These are phyloP conservation scores for Schizonepeta tenuifolia DNA, from an alignment of 257 asterid genomes.

Conservation along the genomic window DNA sequence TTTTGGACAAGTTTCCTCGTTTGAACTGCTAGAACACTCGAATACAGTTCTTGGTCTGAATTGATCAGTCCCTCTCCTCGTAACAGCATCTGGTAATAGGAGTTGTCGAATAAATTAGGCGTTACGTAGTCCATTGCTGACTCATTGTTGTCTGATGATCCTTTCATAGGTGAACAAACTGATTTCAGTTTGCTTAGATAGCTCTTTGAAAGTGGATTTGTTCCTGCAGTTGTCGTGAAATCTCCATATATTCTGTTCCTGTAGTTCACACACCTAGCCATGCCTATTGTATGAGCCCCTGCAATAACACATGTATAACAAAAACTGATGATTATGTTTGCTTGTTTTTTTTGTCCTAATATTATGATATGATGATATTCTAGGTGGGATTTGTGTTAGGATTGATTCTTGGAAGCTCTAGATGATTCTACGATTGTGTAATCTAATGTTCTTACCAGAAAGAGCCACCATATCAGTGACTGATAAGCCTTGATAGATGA, in stretches of 20 bases:
- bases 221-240: slow-evolving; percentile 46
- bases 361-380: no score
- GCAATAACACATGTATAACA: slow-evolving; percentile 1
- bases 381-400: neutral
- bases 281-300: slow-evolving; percentile 97
- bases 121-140: slow-evolving; percentile 75
- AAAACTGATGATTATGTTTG: neutral
- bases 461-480: slow-evolving; percentile 92
- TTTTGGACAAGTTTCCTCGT: slow-evolving; percentile 65
- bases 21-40: slow-evolving; percentile 63
- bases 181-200: slow-evolving; percentile 60
- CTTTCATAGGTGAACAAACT: slow-evolving; percentile 55
- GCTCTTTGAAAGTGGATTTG: slow-evolving; percentile 48
- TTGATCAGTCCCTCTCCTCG: slow-evolving; percentile 72
- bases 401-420: neutral
- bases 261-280: slow-evolving; percentile 83
- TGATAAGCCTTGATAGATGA: slow-evolving; percentile 75
- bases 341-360: neutral
- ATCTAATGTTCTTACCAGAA: slow-evolving; percentile 53
- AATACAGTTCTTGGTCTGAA: slow-evolving; percentile 81
- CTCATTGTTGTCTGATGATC: slow-evolving; percentile 62
- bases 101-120: slow-evolving; percentile 74
- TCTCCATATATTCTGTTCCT: slow-evolving; percentile 81
- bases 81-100: slow-evolving; percentile 64
- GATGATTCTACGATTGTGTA: neutral